These are phyloP conservation scores for Taxawa tesnikishii DNA, from an alignment of 2,329 filamentous ascomycete species.

Conservation along the genomic window DNA sequence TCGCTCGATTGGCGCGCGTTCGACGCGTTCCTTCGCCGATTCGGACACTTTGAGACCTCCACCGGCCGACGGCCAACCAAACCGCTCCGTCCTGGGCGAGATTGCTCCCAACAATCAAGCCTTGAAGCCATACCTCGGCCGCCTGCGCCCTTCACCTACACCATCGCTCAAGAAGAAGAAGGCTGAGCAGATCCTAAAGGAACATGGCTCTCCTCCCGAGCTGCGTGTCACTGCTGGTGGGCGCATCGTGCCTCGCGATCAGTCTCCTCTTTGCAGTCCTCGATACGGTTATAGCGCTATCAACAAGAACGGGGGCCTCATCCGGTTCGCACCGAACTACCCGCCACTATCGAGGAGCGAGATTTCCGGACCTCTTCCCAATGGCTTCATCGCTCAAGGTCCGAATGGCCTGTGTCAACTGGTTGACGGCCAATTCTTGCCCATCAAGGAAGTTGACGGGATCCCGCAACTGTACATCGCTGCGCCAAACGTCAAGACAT, in stretches of 20 bases:
- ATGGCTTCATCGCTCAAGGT: conserved; percentile 25
- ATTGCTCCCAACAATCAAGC: conserved; percentile 20
- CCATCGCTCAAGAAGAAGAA: conserved; percentile 38
- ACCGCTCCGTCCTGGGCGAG: conserved; percentile 16
- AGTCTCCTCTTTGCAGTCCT: conserved; percentile 25
- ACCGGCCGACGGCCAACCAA: conserved; percentile 9
- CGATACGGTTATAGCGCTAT: conserved; percentile 25
- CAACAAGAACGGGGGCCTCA: conserved; percentile 22
- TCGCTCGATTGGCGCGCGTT: conserved; percentile 23
- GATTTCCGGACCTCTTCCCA: conserved; percentile 7
- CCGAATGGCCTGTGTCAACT: conserved; percentile 23
- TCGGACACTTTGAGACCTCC: conserved; percentile 16
- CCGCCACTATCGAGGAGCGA: conserved; percentile 16
- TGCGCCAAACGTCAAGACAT: conserved; percentile 22
- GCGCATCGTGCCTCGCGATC: conserved; percentile 37
- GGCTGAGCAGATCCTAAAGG: conserved; percentile 36
- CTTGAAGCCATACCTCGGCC: conserved; percentile 11
- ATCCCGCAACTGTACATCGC: conserved; percentile 21
- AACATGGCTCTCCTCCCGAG: conserved; percentile 38
- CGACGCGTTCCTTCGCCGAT: conserved; percentile 19
- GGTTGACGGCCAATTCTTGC: conserved; percentile 22
- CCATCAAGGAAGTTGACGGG: conserved; percentile 19
- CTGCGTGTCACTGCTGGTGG: conserved; percentile 40
- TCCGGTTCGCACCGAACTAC: conserved; percentile 24
- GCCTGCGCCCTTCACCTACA: conserved; percentile 29